Evolutionary conservation across 2,329 filamentous ascomycete genomes (phyloP).

Genomic region (Didymella pomorum): DNA sequence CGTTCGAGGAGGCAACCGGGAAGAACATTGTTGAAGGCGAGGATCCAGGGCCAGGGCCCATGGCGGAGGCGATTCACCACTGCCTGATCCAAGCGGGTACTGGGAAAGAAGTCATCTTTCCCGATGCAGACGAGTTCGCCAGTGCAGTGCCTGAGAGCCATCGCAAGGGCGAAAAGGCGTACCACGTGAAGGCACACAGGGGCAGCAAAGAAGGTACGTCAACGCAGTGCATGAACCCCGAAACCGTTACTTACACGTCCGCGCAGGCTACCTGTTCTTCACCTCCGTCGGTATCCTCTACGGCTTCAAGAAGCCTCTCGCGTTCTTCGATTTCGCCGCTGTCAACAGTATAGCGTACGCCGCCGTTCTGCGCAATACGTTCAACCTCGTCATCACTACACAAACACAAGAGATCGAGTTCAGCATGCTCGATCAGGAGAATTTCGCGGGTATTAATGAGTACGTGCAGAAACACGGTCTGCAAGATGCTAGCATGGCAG

Average conservation of each 20-base stretch:
- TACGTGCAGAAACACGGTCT: constrained; percentile 68
- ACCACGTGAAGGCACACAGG: constrained; percentile 69
- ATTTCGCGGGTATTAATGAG: constrained; percentile 68
- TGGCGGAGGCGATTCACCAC: constrained; percentile 57
- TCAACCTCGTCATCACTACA: constrained; percentile 68
- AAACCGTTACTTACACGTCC: constrained; percentile 21
- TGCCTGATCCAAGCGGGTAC: constrained; percentile 54
- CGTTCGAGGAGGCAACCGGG: constrained; percentile 62
- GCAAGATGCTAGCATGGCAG: constrained; percentile 70
- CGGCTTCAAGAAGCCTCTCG: constrained; percentile 71
- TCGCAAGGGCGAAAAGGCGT: constrained; percentile 69
- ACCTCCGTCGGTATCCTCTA: constrained; percentile 68
- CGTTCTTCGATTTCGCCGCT: constrained; percentile 67
- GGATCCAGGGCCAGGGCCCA: constrained; percentile 50
- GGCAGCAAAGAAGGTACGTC: constrained; percentile 69
- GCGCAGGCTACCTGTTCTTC: constrained; percentile 68
- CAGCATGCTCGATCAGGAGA: constrained; percentile 70
- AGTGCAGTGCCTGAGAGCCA: constrained; percentile 68
- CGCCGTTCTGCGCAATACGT: constrained; percentile 69
- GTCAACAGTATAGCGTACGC: constrained; percentile 70
- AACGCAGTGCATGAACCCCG: not conserved
- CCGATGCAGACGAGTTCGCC: constrained; percentile 65
- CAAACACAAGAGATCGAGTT: constrained; percentile 67
- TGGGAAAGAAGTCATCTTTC: constrained; percentile 60
- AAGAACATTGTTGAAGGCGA: constrained; percentile 55